Percentiles rank a stretch among this genome's conserved stretches.
phyloP scores from a whole-genome alignment of 352 stramenopile species.

The Pythium apleroticum region DNA sequence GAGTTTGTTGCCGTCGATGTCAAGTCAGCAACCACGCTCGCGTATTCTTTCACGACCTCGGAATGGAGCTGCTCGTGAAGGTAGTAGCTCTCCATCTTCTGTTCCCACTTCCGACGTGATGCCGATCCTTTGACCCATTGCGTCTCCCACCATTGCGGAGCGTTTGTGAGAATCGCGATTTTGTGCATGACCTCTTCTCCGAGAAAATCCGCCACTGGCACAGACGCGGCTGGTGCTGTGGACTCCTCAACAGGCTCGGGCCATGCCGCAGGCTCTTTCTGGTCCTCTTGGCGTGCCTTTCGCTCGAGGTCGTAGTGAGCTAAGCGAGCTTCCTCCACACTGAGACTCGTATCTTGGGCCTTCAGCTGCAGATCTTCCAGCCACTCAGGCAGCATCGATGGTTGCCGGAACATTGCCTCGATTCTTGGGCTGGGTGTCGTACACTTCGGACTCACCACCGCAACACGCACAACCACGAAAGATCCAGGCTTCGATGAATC shows the following conservation, averaged over 20 bases:
- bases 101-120: background rate
- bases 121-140: background rate
- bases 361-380: background rate
- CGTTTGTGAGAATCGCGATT: background rate
- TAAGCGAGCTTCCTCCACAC: background rate
- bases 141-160: background rate
- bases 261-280: background rate
- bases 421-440: background rate
- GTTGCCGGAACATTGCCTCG: background rate
- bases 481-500: background rate
- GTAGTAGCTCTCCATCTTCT: background rate
- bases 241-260: too few species aligned
- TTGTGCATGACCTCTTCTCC: background rate
- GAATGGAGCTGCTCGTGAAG: background rate
- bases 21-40: background rate
- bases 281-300: background rate
- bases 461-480: background rate
- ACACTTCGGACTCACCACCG: background rate
- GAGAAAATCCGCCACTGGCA: background rate
- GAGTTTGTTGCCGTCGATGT: background rate
- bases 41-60: background rate
- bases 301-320: background rate
- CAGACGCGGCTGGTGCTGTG: too few species aligned
- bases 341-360: background rate
- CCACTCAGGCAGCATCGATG: background rate